Conservation (phyloP, 345 rosid genomes). For the Eucalyptus fibrosa region DNA sequence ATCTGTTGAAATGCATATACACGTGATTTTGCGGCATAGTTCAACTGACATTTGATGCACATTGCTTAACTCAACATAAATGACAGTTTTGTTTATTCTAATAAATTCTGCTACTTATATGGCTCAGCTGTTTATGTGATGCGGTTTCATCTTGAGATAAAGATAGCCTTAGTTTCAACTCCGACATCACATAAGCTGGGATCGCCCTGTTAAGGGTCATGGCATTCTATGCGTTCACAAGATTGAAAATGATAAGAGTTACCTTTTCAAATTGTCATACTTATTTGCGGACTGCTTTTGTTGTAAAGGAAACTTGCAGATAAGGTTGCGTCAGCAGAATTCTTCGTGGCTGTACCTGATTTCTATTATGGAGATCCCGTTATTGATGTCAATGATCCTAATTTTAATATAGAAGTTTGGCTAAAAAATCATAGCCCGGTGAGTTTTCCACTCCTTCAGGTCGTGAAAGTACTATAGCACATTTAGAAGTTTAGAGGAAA, state of each 20-base stretch:
- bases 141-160: not conserved
- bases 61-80: not conserved
- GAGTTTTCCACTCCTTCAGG: not conserved
- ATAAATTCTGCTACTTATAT: not conserved
- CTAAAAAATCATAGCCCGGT: not conserved
- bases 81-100: not conserved
- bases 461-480: not conserved
- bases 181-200: not conserved
- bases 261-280: not conserved
- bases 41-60: not conserved
- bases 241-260: not conserved
- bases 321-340: slow-evolving; percentile 16
- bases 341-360: slow-evolving; percentile 11
- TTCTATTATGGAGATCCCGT: not conserved
- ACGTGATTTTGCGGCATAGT: not conserved
- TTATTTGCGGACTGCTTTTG: not conserved
- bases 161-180: not conserved
- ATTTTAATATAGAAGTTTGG: not conserved
- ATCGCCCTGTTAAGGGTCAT: not conserved
- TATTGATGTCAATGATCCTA: not conserved
- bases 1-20: not conserved
- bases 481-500: not conserved
- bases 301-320: slow-evolving; percentile 22
- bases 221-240: not conserved
- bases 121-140: not conserved